phyloP scores from a whole-genome alignment of 345 rosid species.

The Durio zibethinus region DNA sequence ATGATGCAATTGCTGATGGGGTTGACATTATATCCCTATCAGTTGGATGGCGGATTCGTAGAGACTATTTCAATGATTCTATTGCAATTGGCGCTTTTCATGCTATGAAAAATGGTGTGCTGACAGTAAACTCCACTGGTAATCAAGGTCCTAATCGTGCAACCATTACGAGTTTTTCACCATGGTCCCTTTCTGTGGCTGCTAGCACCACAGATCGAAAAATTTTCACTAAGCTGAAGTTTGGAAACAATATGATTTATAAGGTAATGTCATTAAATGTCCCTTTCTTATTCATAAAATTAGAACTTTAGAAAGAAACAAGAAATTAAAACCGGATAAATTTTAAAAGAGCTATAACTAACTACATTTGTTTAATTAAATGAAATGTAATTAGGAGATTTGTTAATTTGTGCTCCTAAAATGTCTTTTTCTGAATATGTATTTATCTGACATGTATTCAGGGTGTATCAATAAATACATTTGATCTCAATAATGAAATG shows the following conservation, averaged over 20 bases:
- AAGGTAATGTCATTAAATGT: constrained; percentile 21
- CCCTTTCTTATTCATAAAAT: background rate
- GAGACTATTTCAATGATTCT: constrained; percentile 12
- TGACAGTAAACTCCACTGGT: constrained; percentile 31
- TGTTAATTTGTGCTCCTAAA: too few relatives aligned
- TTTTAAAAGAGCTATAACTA: too few relatives aligned
- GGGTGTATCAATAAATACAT: background rate
- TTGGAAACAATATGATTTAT: constrained; percentile 26
- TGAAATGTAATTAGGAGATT: too few relatives aligned
- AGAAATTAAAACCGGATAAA: background rate
- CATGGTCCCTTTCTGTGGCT: constrained; percentile 45
- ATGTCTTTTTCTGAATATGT: background rate
- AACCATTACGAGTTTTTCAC: constrained; percentile 23
- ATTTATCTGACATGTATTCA: background rate
- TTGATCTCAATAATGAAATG: constrained; percentile 1
- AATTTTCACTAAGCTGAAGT: constrained; percentile 21
- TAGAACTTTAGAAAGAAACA: too few relatives aligned
- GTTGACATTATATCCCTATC: constrained; percentile 32
- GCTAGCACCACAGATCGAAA: constrained; percentile 37
- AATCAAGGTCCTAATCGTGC: constrained; percentile 16
- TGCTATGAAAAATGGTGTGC: constrained; percentile 30
- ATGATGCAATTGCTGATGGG: constrained; percentile 34
- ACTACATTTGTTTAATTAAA: too few relatives aligned
- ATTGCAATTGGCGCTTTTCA: constrained; percentile 29
- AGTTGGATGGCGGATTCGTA: background rate